Evolutionary conservation across 1,284 basidiomycete genomes (phyloP), one percentile per base, ranked within the genome.

Genomic region (Boletellus deceptivus): DNA sequence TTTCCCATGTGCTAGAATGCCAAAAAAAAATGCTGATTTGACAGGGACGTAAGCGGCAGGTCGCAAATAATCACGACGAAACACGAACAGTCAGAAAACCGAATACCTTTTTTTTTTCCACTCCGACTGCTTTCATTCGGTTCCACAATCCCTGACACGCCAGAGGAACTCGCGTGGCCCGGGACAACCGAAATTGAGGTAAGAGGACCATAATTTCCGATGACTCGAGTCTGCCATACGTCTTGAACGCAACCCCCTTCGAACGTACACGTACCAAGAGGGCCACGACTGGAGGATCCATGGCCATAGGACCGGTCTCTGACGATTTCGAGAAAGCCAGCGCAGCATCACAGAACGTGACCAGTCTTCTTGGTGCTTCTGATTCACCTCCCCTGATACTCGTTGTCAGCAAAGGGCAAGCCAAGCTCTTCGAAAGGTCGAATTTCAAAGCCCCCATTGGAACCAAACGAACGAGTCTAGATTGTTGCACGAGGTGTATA

Each of bases 331-430:
- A 71, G 60, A 81, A 79, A 16, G 65, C 69, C 71, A 13, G 75
- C 70, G 49, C 57, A 50, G 75, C 67, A 20, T 65, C 61, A 53
- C 73, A 68, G 59, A 75, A 76, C 16, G 57, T 60, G 14, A 59
- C 61, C 29, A 76, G 68, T 20, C 73, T 61, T 40, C 62, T 53
- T 37, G 75, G 61, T 4, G 71, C 80, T 55, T 73, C 66, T 18
- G 61, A 66, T 55, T 79, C 77, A 6, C 80, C 78, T 35, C 76
- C 79, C 34, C 67, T 70, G 44, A 78, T 74, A 31, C 69, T 64
- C 35, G 73, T 73, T 17, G 75, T 72, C 25, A 2, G 71, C 61
- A 42, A 59, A 55, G 43, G 67, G 63, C 53, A 74, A 70, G 1
- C 76, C 76, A 41, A 80, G 62, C 48, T 75, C 73, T 24, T 66